Evolutionary conservation across 345 rosid genomes (phyloP), one percentile per base, ranked within the genome.

Genomic region (Gossypium stocksii): DNA sequence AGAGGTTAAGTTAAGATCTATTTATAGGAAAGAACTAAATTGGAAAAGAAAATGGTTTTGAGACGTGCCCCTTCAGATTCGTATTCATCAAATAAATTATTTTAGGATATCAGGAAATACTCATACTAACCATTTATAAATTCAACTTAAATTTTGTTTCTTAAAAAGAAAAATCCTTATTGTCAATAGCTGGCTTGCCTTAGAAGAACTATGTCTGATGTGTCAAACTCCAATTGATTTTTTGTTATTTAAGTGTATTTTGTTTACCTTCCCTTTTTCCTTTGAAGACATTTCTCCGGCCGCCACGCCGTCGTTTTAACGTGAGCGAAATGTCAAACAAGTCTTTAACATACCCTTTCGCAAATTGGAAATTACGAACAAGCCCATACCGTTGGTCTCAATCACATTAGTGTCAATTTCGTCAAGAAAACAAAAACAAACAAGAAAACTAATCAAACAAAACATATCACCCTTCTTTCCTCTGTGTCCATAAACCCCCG

Each of bases 401-500:
- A 14, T 4, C 6, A 9, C 23, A 70, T 79, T n/a, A n/a, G 68
- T 64, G 49, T 41, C 68, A 64, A 41, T 64, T n/a, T 64, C 68
- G 49, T 64, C 54, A 51, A 34, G 38, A 51, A 51, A 3, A 1
- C 14, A 20, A 34, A 17, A 17, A 63, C 1, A 34, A 34, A 4
- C 5, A 34, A 4, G 38, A 4, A 34, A 34, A 34, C 6, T 16
- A 63, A 60, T 6, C 27, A 60, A 60, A 8, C 19, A 0, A 61
- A 19, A n/a, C 69, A 19, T 16, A 38, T 64, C 49, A 1, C 1
- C 49, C 15, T 16, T 34, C 17, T 62, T 62, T 17, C 7, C 17
- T 34, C 2, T 41, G 23, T 63, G 68, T 63, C 75, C 82, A 48
- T 77, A 62, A 66, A 67, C 34, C 6, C 71, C 64, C 11, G 74